Conservation (phyloP, 1,284 basidiomycete species). For the Ceratobasidium sp. region DNA sequence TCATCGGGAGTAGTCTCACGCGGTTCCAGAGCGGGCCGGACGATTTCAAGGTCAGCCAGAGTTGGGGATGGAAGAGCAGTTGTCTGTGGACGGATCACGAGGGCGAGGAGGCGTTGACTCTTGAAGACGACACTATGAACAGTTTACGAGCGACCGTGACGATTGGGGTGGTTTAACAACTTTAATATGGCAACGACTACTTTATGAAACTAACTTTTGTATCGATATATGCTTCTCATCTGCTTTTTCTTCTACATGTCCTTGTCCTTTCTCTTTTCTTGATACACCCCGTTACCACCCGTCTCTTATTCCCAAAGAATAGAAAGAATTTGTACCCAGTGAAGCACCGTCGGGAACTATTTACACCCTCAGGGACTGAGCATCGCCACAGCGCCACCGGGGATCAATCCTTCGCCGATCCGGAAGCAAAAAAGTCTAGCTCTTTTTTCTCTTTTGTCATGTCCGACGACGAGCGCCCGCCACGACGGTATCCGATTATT, state of each 20-base stretch:
- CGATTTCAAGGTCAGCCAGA: conserved; percentile 80
- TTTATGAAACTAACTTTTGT: conserved; percentile 25
- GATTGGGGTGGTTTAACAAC: conserved; percentile 74
- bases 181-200: neutral
- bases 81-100: conserved; percentile 56
- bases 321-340: neutral
- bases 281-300: neutral
- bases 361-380: conserved; percentile 18
- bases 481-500: conserved; percentile 71
- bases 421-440: conserved; percentile 38
- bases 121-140: conserved; percentile 48
- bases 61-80: conserved; percentile 85
- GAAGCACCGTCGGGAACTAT: neutral
- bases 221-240: conserved; percentile 16
- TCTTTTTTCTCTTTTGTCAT: conserved; percentile 31
- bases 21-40: conserved; percentile 89
- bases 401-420: conserved; percentile 7
- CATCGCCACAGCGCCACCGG: conserved; percentile 39
- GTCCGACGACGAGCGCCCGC: conserved; percentile 28
- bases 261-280: neutral
- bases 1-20: conserved; percentile 83
- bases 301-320: neutral
- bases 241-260: neutral
- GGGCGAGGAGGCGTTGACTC: conserved; percentile 60
- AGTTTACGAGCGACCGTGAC: conserved; percentile 78